Percentiles rank a stretch among this genome's conserved stretches.
phyloP scores from a whole-genome alignment of 306 rosid genomes.

The Rosa rugosa region DNA sequence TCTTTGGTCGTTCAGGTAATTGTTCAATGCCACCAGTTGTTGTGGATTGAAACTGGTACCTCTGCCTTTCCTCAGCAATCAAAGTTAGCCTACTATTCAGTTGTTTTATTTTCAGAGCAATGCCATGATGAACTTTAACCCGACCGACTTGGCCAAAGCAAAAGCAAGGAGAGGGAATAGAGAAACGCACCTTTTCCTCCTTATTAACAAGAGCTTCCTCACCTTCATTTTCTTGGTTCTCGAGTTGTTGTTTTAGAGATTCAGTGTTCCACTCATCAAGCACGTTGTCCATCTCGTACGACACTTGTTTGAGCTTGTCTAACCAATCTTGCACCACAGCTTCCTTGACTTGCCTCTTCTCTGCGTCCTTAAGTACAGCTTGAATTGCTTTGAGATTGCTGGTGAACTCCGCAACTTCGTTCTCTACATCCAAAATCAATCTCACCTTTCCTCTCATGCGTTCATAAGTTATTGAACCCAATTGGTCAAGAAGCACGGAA shows the following conservation, averaged over 20 bases:
- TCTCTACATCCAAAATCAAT: too few species aligned
- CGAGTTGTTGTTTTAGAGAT: neutral
- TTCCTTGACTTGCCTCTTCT: constrained; percentile 10
- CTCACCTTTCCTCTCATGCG: too few species aligned
- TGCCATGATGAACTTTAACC: neutral
- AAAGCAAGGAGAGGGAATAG: neutral
- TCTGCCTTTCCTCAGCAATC: neutral
- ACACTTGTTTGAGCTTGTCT: constrained; percentile 13
- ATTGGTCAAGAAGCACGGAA: too few species aligned
- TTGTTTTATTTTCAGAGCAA: constrained; percentile 6
- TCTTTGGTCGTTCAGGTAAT: neutral
- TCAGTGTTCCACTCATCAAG: constrained; percentile 15
- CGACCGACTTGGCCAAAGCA: neutral
- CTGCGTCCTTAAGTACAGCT: constrained; percentile 19
- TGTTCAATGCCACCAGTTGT: neutral
- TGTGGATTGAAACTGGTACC: neutral
- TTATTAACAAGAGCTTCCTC: neutral
- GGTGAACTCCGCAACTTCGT: neutral
- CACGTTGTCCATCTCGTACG: constrained; percentile 16
- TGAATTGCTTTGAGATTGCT: constrained; percentile 6
- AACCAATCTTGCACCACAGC: constrained; percentile 3
- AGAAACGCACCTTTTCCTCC: constrained; percentile 14
- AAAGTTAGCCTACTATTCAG: neutral
- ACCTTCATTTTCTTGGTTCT: neutral
- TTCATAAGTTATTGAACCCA: too few species aligned